Evolutionary conservation across 345 rosid genomes (phyloP).

Genomic region (Cochlearia excelsa): DNA sequence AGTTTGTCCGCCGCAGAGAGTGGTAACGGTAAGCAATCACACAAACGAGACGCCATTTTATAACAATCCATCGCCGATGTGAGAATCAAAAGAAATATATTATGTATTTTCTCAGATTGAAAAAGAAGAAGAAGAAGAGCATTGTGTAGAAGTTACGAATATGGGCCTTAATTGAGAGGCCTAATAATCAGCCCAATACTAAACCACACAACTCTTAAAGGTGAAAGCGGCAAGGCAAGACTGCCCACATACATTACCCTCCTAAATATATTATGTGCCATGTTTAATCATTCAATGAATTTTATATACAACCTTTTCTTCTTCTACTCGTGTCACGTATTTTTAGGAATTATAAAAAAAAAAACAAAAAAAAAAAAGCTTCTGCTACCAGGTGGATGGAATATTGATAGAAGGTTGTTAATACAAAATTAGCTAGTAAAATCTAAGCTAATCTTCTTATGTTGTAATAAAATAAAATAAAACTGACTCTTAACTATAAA

Average conservation of each 20-base stretch:
- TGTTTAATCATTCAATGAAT: constrained; percentile 30
- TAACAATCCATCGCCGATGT: not conserved
- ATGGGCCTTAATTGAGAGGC: constrained; percentile 3
- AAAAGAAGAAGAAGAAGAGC: no score
- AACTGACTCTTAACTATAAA: no score
- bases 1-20: not conserved
- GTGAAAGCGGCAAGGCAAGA: constrained; percentile 5
- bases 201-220: not conserved
- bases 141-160: no score
- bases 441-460: no score
- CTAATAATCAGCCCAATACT: constrained; percentile 13
- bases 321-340: no score
- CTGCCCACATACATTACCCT: constrained; percentile 26
- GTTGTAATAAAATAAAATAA: no score
- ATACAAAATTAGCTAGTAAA: no score
- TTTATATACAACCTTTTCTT: not conserved
- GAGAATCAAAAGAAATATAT: not conserved
- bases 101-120: no score
- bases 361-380: no score
- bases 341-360: no score
- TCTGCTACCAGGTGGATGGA: no score
- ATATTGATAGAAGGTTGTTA: no score
- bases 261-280: constrained; percentile 21
- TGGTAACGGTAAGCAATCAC: not conserved
- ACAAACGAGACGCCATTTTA: not conserved